Conservation (phyloP, 495 filamentous ascomycete species). For the Aspergillus bertholletiae region DNA sequence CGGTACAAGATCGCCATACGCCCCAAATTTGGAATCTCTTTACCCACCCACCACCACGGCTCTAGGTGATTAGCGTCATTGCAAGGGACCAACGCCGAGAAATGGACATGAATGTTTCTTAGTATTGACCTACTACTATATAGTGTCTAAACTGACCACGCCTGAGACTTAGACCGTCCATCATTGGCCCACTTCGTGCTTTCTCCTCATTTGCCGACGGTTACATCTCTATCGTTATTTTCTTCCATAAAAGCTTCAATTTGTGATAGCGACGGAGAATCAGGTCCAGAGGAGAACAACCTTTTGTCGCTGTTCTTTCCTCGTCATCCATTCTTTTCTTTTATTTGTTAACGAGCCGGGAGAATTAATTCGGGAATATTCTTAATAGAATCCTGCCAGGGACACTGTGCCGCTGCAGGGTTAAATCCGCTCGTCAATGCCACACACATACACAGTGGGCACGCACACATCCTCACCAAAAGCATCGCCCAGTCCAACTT, state of each 20-base stretch:
- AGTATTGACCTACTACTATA: not conserved
- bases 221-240: not conserved
- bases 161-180: not conserved
- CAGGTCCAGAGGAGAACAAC: not conserved
- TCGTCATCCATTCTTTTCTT: not conserved
- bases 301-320: not conserved
- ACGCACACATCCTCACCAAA: conserved; percentile 20
- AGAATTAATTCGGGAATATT: conserved; percentile 10
- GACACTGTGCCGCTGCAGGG: conserved; percentile 14
- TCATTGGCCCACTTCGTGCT: not conserved
- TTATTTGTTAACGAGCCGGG: not conserved
- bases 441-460: conserved; percentile 20
- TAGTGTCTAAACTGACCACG: not conserved
- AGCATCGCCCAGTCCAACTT: conserved; percentile 13
- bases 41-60: not conserved
- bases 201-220: not conserved
- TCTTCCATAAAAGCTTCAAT: not conserved
- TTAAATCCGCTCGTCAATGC: conserved; percentile 18
- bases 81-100: not conserved
- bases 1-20: not conserved
- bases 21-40: not conserved
- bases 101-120: not conserved
- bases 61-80: not conserved
- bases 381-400: conserved; percentile 17
- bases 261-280: not conserved